These are phyloP conservation scores for Cryptosporidium meleagridis DNA, from an alignment of 169 alveolate genomes.

Conservation along the genomic window DNA sequence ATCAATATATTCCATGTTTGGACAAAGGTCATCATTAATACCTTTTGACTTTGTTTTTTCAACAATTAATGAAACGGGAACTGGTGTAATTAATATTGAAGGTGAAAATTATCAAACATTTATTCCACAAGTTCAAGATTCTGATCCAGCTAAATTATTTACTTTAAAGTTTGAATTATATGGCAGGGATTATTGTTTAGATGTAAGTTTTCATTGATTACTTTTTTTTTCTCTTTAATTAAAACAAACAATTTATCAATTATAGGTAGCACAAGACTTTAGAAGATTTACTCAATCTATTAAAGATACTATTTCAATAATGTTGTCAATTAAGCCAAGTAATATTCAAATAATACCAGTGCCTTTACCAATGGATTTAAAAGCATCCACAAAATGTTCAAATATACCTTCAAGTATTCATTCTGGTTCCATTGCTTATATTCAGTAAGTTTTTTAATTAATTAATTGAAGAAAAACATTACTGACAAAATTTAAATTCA, in stretches of 20 bases:
- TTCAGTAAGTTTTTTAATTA: constrained; percentile 59
- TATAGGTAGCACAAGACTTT: constrained; percentile 68
- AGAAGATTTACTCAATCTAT: constrained; percentile 67
- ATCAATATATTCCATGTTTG: constrained; percentile 33
- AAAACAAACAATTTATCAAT: background rate
- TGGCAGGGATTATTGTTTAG: constrained; percentile 62
- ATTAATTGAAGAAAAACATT: too few species aligned
- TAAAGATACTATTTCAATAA: constrained; percentile 52
- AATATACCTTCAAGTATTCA: constrained; percentile 50
- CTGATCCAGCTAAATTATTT: background rate
- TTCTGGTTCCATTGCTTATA: constrained; percentile 57
- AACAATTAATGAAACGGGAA: constrained; percentile 43
- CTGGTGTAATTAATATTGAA: constrained; percentile 22
- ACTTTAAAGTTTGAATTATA: constrained; percentile 48
- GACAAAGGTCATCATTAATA: constrained; percentile 47
- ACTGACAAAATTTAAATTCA: too few species aligned
- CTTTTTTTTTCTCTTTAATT: background rate
- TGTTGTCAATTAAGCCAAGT: constrained; percentile 70
- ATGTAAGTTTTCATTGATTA: constrained; percentile 31
- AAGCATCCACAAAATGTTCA: constrained; percentile 32
- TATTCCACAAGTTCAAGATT: constrained; percentile 20
- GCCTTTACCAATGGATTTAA: constrained; percentile 52
- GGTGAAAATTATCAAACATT: constrained; percentile 7
- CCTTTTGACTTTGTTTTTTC: constrained; percentile 50
- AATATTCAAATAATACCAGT: constrained; percentile 42